Conservation (phyloP, 257 asterid species). For the Nemophila menziesii region DNA sequence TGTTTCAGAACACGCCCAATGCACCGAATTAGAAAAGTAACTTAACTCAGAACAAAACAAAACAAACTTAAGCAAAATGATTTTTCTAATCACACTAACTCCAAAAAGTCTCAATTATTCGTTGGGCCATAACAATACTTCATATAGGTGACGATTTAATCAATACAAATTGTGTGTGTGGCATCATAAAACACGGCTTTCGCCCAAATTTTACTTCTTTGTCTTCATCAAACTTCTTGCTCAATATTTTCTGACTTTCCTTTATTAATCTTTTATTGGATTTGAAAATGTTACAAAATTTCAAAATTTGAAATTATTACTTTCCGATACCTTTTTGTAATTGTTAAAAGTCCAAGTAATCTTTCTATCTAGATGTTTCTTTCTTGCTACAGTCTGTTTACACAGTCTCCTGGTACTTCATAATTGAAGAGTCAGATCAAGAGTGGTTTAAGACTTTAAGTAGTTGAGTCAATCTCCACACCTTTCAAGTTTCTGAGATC, state of each 20-base stretch:
- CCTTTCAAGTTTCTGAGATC: too few species aligned
- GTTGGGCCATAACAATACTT: too few species aligned
- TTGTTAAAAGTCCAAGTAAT: background rate
- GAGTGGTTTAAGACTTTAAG: too few species aligned
- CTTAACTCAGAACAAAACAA: too few species aligned
- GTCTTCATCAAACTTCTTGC: background rate
- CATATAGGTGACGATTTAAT: too few species aligned
- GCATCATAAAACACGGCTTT: background rate
- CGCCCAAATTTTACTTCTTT: background rate
- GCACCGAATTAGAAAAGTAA: too few species aligned
- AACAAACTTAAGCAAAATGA: background rate
- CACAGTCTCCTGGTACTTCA: background rate
- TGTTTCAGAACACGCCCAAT: too few species aligned
- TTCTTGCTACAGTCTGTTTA: background rate
- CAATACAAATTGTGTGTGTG: background rate
- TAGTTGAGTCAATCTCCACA: too few species aligned
- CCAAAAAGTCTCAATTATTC: background rate
- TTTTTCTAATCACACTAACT: background rate
- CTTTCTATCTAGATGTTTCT: background rate
- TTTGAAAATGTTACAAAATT: background rate
- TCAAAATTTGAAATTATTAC: background rate
- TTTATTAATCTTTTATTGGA: background rate
- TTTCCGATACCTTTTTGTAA: background rate
- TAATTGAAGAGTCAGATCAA: background rate
- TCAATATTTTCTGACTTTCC: background rate